These are phyloP conservation scores for Auricularia cornea DNA, from an alignment of 768 basidiomycete genomes.

Conservation along the genomic window DNA sequence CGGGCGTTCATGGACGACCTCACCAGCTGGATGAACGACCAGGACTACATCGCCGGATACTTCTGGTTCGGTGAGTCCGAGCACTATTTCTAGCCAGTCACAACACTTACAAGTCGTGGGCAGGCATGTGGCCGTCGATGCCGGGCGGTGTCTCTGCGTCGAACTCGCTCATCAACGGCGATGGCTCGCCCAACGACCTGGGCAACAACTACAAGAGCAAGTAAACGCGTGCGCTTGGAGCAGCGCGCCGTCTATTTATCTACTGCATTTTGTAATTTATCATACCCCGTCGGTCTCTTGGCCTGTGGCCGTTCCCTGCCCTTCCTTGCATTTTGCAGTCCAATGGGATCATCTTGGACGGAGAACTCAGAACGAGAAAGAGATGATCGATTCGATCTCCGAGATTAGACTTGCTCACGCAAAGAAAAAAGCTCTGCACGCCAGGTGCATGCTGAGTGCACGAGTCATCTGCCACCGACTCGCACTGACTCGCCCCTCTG, in stretches of 20 bases:
- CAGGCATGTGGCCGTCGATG: not conserved
- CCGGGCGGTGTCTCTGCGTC: not conserved
- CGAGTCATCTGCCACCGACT: not conserved
- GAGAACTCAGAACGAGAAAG: no score
- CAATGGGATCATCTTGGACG: no score
- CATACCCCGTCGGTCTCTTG: no score
- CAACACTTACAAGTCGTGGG: not conserved
- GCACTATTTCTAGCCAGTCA: not conserved
- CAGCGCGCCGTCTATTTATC: no score
- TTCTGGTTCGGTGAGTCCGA: slow-evolving; percentile 53
- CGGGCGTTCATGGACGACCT: slow-evolving; percentile 15
- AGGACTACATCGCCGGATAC: slow-evolving; percentile 34
- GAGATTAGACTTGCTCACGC: no score
- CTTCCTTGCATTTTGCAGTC: no score
- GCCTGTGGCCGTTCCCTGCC: no score
- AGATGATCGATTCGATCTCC: no score
- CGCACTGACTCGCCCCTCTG: not conserved
- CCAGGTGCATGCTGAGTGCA: not conserved
- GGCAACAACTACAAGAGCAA: slow-evolving; percentile 34
- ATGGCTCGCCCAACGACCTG: slow-evolving; percentile 42
- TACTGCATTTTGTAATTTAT: no score
- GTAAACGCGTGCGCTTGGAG: not conserved
- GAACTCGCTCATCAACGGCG: slow-evolving; percentile 30
- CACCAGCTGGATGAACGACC: slow-evolving; percentile 31
- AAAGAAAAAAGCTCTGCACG: not conserved